Conservation (phyloP, 495 filamentous ascomycete genomes). For the Rostrohypoxylon terebratum region DNA sequence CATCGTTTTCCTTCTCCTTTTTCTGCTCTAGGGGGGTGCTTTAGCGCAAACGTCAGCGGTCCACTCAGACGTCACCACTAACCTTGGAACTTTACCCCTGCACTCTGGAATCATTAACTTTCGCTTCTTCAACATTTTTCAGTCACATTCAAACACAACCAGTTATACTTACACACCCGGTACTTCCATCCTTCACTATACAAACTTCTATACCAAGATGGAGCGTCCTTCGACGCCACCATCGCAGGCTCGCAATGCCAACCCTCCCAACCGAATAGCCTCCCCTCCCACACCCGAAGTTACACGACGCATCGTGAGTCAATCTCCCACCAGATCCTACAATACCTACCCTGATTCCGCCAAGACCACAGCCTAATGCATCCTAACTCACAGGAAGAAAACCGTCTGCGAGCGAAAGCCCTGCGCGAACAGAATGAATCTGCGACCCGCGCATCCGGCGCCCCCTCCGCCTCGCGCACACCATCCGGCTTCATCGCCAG, state of each 20-base stretch:
- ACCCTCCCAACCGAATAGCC: conserved; percentile 53
- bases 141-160: not conserved
- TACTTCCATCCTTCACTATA: not conserved
- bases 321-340: not conserved
- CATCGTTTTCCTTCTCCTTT: too few relatives aligned
- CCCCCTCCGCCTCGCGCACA: conserved; percentile 48
- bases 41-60: not conserved
- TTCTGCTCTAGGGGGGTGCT: not conserved
- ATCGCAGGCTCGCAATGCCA: conserved; percentile 49
- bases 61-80: conserved; percentile 44
- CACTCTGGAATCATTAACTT: not conserved
- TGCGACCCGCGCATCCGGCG: conserved; percentile 56
- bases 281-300: conserved; percentile 79
- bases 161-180: not conserved
- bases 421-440: conserved; percentile 77
- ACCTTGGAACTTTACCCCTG: conserved; percentile 18
- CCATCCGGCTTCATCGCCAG: conserved; percentile 56
- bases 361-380: conserved; percentile 5
- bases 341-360: not conserved
- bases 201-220: conserved; percentile 19
- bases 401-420: conserved; percentile 91
- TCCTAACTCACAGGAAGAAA: conserved; percentile 74
- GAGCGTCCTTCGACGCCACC: conserved; percentile 73
- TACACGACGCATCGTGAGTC: conserved; percentile 73
- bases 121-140: not conserved